phyloP scores from a whole-genome alignment of 2,329 filamentous ascomycete species.

The Botrytis aclada region DNA sequence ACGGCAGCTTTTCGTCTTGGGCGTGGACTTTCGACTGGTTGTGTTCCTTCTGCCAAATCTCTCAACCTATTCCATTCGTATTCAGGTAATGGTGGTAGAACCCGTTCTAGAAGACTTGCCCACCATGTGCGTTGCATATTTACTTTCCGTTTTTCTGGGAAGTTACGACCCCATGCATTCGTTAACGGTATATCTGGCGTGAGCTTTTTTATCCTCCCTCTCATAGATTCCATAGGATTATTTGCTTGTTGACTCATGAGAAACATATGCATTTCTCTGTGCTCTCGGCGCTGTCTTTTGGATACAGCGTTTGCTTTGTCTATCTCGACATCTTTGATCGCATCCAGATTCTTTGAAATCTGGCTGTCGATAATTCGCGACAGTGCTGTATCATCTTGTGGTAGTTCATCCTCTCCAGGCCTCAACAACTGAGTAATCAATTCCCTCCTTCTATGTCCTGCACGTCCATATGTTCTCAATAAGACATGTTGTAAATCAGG shows the following conservation, averaged over 20 bases:
- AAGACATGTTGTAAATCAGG: slow-evolving; percentile 49
- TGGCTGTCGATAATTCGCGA: slow-evolving; percentile 33
- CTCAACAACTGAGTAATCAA: slow-evolving; percentile 45
- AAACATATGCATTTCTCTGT: neutral
- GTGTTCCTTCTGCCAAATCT: slow-evolving; percentile 42
- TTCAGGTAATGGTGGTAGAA: slow-evolving; percentile 53
- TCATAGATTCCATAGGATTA: slow-evolving; percentile 19
- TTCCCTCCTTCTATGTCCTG: slow-evolving; percentile 49
- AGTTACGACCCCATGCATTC: slow-evolving; percentile 51
- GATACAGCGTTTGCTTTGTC: neutral
- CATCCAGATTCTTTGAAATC: neutral
- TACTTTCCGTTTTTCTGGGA: slow-evolving; percentile 41
- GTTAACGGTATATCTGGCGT: slow-evolving; percentile 42
- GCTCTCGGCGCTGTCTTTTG: slow-evolving; percentile 1
- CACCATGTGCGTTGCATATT: slow-evolving; percentile 50
- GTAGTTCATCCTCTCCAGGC: slow-evolving; percentile 36
- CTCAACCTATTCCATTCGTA: slow-evolving; percentile 56
- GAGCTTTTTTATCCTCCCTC: slow-evolving; percentile 12
- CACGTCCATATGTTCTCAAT: slow-evolving; percentile 50
- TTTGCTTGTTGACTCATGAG: slow-evolving; percentile 27
- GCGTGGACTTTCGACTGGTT: slow-evolving; percentile 22
- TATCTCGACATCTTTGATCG: neutral
- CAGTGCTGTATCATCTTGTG: slow-evolving; percentile 44
- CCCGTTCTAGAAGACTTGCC: slow-evolving; percentile 43
- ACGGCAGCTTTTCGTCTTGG: slow-evolving; percentile 27